phyloP scores from a whole-genome alignment of 805 yeast genomes.

The Kregervanrija pseudodelftensis region DNA sequence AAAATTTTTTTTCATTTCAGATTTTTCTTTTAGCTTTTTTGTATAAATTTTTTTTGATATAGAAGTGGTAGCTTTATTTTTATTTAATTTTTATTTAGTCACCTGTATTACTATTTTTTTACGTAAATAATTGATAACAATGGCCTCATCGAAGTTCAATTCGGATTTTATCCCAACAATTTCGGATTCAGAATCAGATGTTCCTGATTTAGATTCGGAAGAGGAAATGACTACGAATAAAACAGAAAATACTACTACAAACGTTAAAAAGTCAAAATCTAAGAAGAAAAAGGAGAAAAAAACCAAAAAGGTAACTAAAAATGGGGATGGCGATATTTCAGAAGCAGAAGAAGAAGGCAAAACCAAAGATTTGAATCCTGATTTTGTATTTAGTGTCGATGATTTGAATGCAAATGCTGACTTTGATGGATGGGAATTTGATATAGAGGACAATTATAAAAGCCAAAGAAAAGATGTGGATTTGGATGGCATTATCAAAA shows the following conservation, averaged over 20 bases:
- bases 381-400: constrained; percentile 61
- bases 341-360: constrained; percentile 32
- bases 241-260: background rate
- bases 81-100: background rate
- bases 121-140: background rate
- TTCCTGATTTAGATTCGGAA: constrained; percentile 32
- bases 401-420: constrained; percentile 26
- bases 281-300: constrained; percentile 26
- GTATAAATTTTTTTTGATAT: background rate
- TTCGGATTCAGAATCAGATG: constrained; percentile 68
- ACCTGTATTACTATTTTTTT: too few relatives aligned
- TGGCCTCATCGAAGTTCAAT: constrained; percentile 3
- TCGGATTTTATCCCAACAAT: constrained; percentile 68
- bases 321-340: constrained; percentile 20
- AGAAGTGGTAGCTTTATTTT: background rate
- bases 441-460: constrained; percentile 33
- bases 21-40: background rate
- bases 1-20: background rate
- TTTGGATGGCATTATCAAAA: constrained; percentile 76
- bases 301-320: constrained; percentile 12
- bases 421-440: constrained; percentile 83
- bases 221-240: constrained; percentile 17
- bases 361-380: constrained; percentile 62
- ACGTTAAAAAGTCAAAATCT: constrained; percentile 17
- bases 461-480: constrained; percentile 57